phyloP scores from a whole-genome alignment of 2,329 filamentous ascomycete species.

The Plectosphaerella cucumerina region DNA sequence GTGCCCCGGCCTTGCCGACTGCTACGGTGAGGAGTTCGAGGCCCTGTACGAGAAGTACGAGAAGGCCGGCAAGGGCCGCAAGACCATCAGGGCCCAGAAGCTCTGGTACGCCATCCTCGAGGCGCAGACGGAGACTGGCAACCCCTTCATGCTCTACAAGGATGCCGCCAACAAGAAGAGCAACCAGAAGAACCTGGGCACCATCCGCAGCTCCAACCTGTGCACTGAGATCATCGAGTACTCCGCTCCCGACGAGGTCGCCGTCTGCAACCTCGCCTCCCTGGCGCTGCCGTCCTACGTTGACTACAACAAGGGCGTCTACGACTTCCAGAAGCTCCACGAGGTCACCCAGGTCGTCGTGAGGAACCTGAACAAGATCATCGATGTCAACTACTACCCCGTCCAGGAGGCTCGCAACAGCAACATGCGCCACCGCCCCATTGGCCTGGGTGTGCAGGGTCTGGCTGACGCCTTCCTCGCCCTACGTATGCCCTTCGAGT shows the following conservation, averaged over 20 bases:
- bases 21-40: conserved; percentile 97
- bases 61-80: conserved; percentile 77
- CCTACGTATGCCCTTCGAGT: conserved; percentile 94
- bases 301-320: conserved; percentile 77
- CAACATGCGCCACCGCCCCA: conserved; percentile 95
- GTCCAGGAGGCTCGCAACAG: conserved; percentile 89
- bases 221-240: conserved; percentile 99
- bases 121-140: conserved; percentile 97
- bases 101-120: conserved; percentile 98
- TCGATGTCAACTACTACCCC: conserved; percentile 98
- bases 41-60: conserved; percentile 93
- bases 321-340: conserved; percentile 96
- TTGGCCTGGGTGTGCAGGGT: conserved; percentile 95
- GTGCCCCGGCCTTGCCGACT: conserved; percentile 89
- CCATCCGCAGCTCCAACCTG: conserved; percentile 96
- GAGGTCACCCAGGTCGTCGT: conserved; percentile 90
- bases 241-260: conserved; percentile 94
- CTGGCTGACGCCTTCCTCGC: conserved; percentile 97
- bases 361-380: conserved; percentile 96
- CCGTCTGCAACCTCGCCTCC: conserved; percentile 96
- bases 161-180: conserved; percentile 98
- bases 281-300: conserved; percentile 88
- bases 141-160: conserved; percentile 99
- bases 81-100: conserved; percentile 95
- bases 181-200: conserved; percentile 99